Conservation (phyloP, 176 grass and related monocot species). For the Ananas comosus region DNA sequence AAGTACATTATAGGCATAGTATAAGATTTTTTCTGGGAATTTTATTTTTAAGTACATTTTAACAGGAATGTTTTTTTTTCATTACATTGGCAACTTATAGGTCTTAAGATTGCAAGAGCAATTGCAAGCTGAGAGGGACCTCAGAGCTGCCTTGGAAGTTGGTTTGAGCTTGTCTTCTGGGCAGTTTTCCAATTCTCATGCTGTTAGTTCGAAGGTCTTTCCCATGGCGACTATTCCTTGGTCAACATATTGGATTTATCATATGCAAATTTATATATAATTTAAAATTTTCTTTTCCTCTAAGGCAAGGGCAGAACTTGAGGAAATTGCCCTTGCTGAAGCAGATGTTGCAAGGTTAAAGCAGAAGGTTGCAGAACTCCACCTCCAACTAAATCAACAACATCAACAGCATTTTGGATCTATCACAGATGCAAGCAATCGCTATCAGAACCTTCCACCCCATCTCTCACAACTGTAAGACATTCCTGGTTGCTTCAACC, state of each 20-base stretch:
- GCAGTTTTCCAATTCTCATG: slow-evolving; percentile 55
- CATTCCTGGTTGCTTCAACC: background rate
- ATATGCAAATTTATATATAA: slow-evolving; percentile 3
- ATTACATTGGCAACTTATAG: slow-evolving; percentile 31
- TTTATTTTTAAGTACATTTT: no score
- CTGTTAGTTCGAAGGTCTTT: slow-evolving; percentile 85
- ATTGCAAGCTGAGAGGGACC: slow-evolving; percentile 91
- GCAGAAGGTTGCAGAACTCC: slow-evolving; percentile 91
- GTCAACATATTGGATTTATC: background rate
- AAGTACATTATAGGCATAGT: background rate
- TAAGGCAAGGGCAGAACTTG: slow-evolving; percentile 80
- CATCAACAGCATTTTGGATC: slow-evolving; percentile 64
- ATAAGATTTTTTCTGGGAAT: no score
- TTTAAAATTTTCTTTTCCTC: background rate
- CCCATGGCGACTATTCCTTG: background rate
- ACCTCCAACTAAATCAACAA: slow-evolving; percentile 94
- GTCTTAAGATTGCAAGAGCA: slow-evolving; percentile 98
- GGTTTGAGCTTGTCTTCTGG: slow-evolving; percentile 90
- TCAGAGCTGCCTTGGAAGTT: slow-evolving; percentile 96
- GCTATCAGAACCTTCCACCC: slow-evolving; percentile 48
- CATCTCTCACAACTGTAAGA: slow-evolving; percentile 84
- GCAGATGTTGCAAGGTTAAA: slow-evolving; percentile 84
- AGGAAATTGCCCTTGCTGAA: slow-evolving; percentile 85
- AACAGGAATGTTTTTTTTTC: background rate
- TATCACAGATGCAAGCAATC: slow-evolving; percentile 32